A percentile compares a stretch with the other conserved stretches of the same genome.
Evolutionary conservation across 805 yeast species (phyloP).

Genomic region (Wickerhamiella parazyma): DNA sequence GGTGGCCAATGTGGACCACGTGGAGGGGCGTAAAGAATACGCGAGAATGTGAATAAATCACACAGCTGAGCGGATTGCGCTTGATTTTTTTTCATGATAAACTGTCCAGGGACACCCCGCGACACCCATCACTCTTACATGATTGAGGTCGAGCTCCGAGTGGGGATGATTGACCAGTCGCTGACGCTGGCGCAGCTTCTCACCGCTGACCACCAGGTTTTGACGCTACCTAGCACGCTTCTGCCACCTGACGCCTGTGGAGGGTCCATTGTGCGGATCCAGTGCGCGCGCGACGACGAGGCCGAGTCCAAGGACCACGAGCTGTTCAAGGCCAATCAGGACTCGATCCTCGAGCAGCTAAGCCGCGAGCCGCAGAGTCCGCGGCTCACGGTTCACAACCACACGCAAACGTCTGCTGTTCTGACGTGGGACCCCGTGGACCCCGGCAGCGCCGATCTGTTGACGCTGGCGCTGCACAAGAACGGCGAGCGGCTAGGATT

Average conservation of each 20-base stretch:
- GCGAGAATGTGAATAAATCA: too few species aligned
- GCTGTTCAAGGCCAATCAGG: conserved; percentile 53
- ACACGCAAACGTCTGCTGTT: conserved; percentile 90
- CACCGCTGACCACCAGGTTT: conserved; percentile 83
- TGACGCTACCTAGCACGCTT: conserved; percentile 91
- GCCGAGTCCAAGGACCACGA: conserved; percentile 48
- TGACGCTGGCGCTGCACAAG: conserved; percentile 63
- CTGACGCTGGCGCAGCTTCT: conserved; percentile 57
- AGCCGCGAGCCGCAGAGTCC: conserved; percentile 70
- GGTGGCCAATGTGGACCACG: too few species aligned
- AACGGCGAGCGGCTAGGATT: conserved; percentile 55
- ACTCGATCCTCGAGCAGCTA: conserved; percentile 54
- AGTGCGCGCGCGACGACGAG: conserved; percentile 61
- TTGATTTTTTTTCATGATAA: too few species aligned
- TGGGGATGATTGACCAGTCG: conserved; percentile 92
- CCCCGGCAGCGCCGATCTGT: conserved; percentile 69
- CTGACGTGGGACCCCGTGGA: conserved; percentile 85
- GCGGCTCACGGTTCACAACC: conserved; percentile 50
- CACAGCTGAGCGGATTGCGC: too few species aligned
- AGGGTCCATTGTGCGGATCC: conserved; percentile 79
- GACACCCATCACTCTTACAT: not conserved
- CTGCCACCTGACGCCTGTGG: conserved; percentile 83
- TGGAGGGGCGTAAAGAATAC: too few species aligned
- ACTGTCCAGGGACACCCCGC: not conserved
- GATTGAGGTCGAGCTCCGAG: conserved; percentile 88